Conservation (phyloP, 345 rosid species). For the Salix koriyanagi region DNA sequence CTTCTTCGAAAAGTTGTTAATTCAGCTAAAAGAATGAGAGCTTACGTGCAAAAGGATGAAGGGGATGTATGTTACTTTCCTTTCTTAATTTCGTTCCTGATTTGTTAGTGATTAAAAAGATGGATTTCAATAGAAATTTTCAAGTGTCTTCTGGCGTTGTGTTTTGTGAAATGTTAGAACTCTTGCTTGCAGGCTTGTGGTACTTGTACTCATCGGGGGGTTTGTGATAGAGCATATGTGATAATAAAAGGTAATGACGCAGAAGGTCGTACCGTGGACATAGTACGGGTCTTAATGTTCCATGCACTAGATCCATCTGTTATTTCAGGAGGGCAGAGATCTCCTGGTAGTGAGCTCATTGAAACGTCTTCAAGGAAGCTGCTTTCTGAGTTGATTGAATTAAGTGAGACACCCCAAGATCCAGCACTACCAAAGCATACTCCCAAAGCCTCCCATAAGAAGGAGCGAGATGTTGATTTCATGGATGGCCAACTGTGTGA, state of each 20-base stretch:
- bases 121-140: neutral
- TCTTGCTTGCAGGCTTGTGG: constrained; percentile 61
- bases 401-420: constrained; percentile 52
- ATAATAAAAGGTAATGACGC: constrained; percentile 60
- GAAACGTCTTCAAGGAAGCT: constrained; percentile 65
- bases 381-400: constrained; percentile 63
- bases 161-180: constrained; percentile 8
- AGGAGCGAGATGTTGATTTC: constrained; percentile 18
- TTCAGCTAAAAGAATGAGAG: constrained; percentile 86
- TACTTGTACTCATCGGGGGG: constrained; percentile 68
- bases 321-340: constrained; percentile 41
- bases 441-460: constrained; percentile 23
- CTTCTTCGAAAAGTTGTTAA: constrained; percentile 69
- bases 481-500: constrained; percentile 18
- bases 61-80: constrained; percentile 58
- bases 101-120: neutral
- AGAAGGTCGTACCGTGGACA: constrained; percentile 78
- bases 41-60: constrained; percentile 56
- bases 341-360: constrained; percentile 49
- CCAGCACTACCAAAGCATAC: constrained; percentile 53
- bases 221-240: constrained; percentile 91
- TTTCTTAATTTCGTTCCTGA: neutral
- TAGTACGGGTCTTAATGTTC: constrained; percentile 60
- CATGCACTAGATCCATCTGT: constrained; percentile 73
- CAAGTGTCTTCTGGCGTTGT: neutral